Base-by-base conservation (phyloP, 139 green algal genomes). In the Tetradesmus lagerheimii region DNA sequence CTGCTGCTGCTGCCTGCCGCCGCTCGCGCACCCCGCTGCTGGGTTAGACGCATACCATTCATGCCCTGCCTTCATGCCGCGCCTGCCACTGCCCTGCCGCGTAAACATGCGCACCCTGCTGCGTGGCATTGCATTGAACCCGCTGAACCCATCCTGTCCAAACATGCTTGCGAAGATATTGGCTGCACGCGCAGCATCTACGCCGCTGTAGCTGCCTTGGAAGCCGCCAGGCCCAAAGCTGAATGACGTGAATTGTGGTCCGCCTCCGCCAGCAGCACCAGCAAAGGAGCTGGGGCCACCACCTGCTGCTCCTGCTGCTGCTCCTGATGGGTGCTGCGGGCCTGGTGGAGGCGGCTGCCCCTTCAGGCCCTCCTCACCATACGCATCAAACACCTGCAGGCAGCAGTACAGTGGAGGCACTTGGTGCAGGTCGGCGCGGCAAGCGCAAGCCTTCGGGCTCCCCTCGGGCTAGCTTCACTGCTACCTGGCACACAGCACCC, bases 211-310 rank as follows among this genome's bases (percentile, higher is more conserved):
- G 35, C 47, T n/a, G 31, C 82, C 80, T 31, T 43, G 45, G 57
- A 71, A 41, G 71, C 31, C 71, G n/a, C 77, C 85, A 39, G 85
- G 85, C 5, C 29, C 57, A 47, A 81, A 83, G 31, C 35, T 82
- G 74, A 85, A 85, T 12, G 74, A 77, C 4, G 67, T 50, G 85
- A 89, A 89, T 6, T 12, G 8, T 2, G 66, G 85, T 12, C 66
- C 85, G 6, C 37, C 62, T 25, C 50, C n/a, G 23, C 57, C 64
- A 15, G 45, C 34, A 25, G 29, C 35, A 71, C 93, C 91, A 35
- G 92, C 94, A 90, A 97, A 95, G 74, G 90, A 75, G 84, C 93
- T 94, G 62, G 91, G 90, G 37, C 38, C 84, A 8, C 14, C 83
- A 20, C 74, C 80, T 43, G 87, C 85, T 15, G 85, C 80, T 29